Conservation (phyloP, 2,329 filamentous ascomycete genomes). For the Fusarium pseudonygamai region DNA sequence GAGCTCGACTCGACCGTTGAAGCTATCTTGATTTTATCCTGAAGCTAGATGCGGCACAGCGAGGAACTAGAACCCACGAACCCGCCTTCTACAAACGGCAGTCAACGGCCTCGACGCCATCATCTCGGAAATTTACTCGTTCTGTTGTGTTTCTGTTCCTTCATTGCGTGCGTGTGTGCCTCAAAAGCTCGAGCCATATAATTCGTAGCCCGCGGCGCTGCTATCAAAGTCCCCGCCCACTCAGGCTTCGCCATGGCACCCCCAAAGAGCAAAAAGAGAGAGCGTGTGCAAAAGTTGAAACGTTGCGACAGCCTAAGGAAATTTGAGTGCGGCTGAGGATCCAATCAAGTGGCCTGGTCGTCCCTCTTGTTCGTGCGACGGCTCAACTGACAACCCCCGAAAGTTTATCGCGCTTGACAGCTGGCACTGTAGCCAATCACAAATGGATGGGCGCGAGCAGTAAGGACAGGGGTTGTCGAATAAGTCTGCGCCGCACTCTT, state of each 20-base stretch:
- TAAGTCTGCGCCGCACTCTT: constrained; percentile 6
- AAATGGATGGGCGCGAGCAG: neutral
- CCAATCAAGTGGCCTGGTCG: constrained; percentile 19
- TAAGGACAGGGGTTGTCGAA: constrained; percentile 6
- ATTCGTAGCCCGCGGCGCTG: neutral
- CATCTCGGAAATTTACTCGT: constrained; percentile 6
- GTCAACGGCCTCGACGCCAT: neutral
- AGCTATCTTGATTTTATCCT: constrained; percentile 23
- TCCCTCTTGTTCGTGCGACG: constrained; percentile 7
- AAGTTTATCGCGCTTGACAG: constrained; percentile 28
- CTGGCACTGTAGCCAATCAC: constrained; percentile 7
- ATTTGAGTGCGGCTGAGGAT: constrained; percentile 21
- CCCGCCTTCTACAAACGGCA: neutral
- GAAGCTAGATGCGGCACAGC: constrained; percentile 16
- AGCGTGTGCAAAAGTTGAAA: constrained; percentile 15
- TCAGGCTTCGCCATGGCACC: constrained; percentile 8
- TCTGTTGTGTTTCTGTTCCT: neutral
- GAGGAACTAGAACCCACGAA: neutral
- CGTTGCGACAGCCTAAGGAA: constrained; percentile 15
- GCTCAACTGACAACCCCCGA: neutral
- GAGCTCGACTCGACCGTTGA: neutral
- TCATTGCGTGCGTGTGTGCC: neutral
- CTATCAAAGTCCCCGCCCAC: neutral
- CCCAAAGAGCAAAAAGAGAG: neutral
- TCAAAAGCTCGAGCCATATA: neutral